phyloP scores from a whole-genome alignment of 2,329 filamentous ascomycete species.

The Helicocarpus griseus region DNA sequence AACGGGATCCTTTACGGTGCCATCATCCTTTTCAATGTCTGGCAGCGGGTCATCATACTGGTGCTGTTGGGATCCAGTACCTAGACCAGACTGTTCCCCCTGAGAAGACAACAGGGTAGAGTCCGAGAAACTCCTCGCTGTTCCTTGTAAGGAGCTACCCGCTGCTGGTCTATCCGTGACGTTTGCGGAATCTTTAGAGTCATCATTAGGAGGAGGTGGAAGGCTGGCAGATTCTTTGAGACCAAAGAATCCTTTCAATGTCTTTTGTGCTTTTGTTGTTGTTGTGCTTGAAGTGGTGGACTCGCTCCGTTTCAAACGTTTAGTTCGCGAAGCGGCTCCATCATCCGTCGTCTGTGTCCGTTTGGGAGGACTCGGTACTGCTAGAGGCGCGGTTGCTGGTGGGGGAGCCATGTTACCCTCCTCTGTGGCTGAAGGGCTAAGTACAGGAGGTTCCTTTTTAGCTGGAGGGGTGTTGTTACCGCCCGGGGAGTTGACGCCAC shows the following conservation, averaged over 20 bases:
- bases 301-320: slow-evolving; percentile 39
- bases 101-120: not conserved
- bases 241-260: slow-evolving; percentile 71
- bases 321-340: slow-evolving; percentile 27
- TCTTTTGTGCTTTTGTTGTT: slow-evolving; percentile 46
- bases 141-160: not conserved
- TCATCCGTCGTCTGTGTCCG: slow-evolving; percentile 28
- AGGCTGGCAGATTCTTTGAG: slow-evolving; percentile 35
- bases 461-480: not conserved
- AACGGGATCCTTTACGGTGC: slow-evolving; percentile 55
- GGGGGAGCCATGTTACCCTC: not conserved
- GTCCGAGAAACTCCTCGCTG: not conserved
- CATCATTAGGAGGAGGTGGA: not conserved
- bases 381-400: not conserved
- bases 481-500: not conserved
- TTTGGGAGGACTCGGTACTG: slow-evolving; percentile 18
- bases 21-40: slow-evolving; percentile 20
- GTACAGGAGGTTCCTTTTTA: not conserved
- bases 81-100: too few species aligned
- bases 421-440: not conserved
- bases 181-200: not conserved
- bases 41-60: slow-evolving; percentile 3
- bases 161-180: not conserved
- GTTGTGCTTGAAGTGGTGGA: slow-evolving; percentile 19
- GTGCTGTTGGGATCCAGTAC: too few species aligned